Base-by-base conservation (phyloP, 306 rosid genomes). In the Psophocarpus tetragonolobus region DNA sequence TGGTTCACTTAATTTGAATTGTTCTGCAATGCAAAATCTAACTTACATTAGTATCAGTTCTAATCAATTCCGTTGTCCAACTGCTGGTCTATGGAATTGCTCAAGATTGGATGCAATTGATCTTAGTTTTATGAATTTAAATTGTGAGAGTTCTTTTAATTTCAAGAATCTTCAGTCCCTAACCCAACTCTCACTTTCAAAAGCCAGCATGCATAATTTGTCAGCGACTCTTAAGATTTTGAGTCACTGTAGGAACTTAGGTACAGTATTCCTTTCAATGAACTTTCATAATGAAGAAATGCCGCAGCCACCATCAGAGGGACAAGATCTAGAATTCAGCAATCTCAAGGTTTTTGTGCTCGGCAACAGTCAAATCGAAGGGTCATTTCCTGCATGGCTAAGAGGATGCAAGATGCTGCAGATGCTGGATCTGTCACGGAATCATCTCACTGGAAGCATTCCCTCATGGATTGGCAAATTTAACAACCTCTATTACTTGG, bases 361-460 rank as follows among this genome's bases (percentile, higher is more conserved):
- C 12, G 86, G 74, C 17, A 83, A 83, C 30, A 71, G 70, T 70
- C 23, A 41, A 18, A 84, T 89, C 71, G 85, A 29, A 24, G 90
- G 93, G 24, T 56, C 78, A 47, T 58, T 89, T 42, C 90, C 90
- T n/a, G 42, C 44, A 24, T 89, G 93, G 87, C 57, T 89, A 73
- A 78, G 84, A 1, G 50, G 70, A n/a, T 73, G 87, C 66, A 73
- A 35, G 24, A 76, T 12, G 68, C 42, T 89, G 85, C 81, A 74
- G 75, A 7, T 87, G n/a, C 29, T 87, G 77, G 87, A 89, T 74
- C 54, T 87, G 21, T 83, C 93, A 3, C 69, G 84, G 81, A 89
- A 87, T 81, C 64, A 21, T 68, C 80, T 89, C 74, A 23, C 33
- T 65, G 84, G 80, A 54, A 66, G 42, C 80, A 73, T 80, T 20